These are phyloP conservation scores for Talaromyces sp. DNA, from an alignment of 2,329 filamentous ascomycete species.

Conservation along the genomic window DNA sequence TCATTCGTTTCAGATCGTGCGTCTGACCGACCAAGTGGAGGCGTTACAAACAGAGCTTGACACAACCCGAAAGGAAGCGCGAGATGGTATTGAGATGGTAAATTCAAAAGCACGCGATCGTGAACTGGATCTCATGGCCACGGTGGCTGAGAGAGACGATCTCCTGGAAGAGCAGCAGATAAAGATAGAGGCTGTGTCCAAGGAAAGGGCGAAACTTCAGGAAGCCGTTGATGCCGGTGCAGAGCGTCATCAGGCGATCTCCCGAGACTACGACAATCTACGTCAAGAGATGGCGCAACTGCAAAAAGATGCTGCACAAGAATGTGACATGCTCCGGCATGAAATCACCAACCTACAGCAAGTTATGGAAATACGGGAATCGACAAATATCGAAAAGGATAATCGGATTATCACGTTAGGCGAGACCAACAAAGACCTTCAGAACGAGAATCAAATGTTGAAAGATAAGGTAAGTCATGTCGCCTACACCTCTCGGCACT, in stretches of 20 bases:
- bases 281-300: constrained; percentile 8
- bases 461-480: constrained; percentile 23
- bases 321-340: constrained; percentile 26
- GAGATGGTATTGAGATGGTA: constrained; percentile 29
- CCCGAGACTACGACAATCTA: constrained; percentile 25
- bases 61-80: constrained; percentile 34
- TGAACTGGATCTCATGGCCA: constrained; percentile 47
- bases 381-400: constrained; percentile 17
- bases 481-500: not conserved
- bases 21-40: constrained; percentile 36
- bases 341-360: constrained; percentile 28
- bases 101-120: constrained; percentile 34
- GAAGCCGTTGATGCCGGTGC: constrained; percentile 22
- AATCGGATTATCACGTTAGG: constrained; percentile 13
- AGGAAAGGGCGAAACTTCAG: constrained; percentile 21
- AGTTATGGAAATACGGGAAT: constrained; percentile 15
- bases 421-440: constrained; percentile 13
- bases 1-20: constrained; percentile 39
- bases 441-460: constrained; percentile 22
- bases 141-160: constrained; percentile 47
- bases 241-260: constrained; percentile 26
- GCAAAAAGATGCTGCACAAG: constrained; percentile 25
- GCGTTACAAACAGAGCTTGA: constrained; percentile 39
- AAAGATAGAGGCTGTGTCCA: constrained; percentile 29
- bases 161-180: constrained; percentile 44